Evolutionary conservation across 2,329 filamentous ascomycete species (phyloP).

Genomic region (Aspergillus fumigatus): DNA sequence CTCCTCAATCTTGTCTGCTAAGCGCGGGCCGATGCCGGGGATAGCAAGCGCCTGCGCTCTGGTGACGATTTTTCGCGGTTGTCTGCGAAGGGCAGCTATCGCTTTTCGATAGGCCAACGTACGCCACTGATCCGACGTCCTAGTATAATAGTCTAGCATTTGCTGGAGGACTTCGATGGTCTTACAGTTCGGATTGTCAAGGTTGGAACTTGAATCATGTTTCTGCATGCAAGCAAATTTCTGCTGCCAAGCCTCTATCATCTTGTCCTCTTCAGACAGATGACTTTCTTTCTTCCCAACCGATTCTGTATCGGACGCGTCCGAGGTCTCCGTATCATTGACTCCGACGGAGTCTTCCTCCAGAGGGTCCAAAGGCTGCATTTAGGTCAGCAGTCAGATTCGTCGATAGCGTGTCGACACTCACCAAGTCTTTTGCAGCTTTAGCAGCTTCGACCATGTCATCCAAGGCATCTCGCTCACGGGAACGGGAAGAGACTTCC

Average conservation of each 20-base stretch:
- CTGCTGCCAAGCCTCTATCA: constrained; percentile 31
- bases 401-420: constrained; percentile 1
- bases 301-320: constrained; percentile 13
- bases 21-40: constrained; percentile 63
- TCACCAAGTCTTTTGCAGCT: constrained; percentile 54
- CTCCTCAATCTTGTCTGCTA: constrained; percentile 85
- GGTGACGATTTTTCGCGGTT: constrained; percentile 60
- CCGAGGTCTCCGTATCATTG: constrained; percentile 12
- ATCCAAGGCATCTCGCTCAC: constrained; percentile 54
- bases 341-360: constrained; percentile 20
- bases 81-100: constrained; percentile 66
- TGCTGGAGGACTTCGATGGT: constrained; percentile 74
- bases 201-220: constrained; percentile 40
- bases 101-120: constrained; percentile 70
- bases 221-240: constrained; percentile 59
- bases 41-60: constrained; percentile 65
- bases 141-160: constrained; percentile 73
- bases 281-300: constrained; percentile 10
- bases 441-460: constrained; percentile 61
- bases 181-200: constrained; percentile 63
- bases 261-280: constrained; percentile 1
- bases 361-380: constrained; percentile 31
- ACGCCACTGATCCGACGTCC: constrained; percentile 73
- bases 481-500: constrained; percentile 7
- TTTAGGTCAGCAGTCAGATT: neutral